A percentile compares a stretch with the other conserved stretches of the same genome.
Evolutionary conservation across 768 basidiomycete genomes (phyloP).

Genomic region (Clitopilus passeckerianus): DNA sequence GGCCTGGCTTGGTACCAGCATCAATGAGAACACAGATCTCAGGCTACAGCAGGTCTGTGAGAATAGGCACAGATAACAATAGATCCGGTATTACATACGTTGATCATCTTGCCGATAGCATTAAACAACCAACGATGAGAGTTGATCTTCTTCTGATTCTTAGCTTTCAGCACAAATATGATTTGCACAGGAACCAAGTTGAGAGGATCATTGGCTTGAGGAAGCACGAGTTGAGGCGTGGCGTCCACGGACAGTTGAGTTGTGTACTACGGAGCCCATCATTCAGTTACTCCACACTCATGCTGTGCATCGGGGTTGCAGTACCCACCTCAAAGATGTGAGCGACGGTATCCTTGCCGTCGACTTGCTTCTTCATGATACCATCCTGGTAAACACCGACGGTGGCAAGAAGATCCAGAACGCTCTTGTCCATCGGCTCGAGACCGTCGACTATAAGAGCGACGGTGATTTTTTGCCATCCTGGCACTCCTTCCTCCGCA

Average conservation of each 20-base stretch:
- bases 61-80: neutral
- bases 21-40: constrained; percentile 91
- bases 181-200: constrained; percentile 92
- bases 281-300: constrained; percentile 2
- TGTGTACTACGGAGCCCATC: constrained; percentile 63
- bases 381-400: constrained; percentile 94
- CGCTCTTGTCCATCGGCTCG: constrained; percentile 93
- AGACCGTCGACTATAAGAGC: constrained; percentile 91
- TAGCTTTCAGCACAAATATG: constrained; percentile 86
- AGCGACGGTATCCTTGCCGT: constrained; percentile 84
- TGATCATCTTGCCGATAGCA: constrained; percentile 77
- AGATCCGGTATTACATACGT: constrained; percentile 35
- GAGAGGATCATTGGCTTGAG: constrained; percentile 84
- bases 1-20: constrained; percentile 95
- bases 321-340: constrained; percentile 86
- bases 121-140: constrained; percentile 97
- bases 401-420: constrained; percentile 84
- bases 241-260: constrained; percentile 93
- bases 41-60: constrained; percentile 42
- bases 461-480: constrained; percentile 90
- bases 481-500: constrained; percentile 79
- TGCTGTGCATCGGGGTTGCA: neutral
- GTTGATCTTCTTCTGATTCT: constrained; percentile 96
- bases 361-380: constrained; percentile 89
- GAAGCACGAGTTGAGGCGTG: constrained; percentile 85